Percentiles rank a stretch among this genome's conserved stretches.
Conservation (phyloP, 2,329 filamentous ascomycete species). For the Tolypocladium nubicola region DNA sequence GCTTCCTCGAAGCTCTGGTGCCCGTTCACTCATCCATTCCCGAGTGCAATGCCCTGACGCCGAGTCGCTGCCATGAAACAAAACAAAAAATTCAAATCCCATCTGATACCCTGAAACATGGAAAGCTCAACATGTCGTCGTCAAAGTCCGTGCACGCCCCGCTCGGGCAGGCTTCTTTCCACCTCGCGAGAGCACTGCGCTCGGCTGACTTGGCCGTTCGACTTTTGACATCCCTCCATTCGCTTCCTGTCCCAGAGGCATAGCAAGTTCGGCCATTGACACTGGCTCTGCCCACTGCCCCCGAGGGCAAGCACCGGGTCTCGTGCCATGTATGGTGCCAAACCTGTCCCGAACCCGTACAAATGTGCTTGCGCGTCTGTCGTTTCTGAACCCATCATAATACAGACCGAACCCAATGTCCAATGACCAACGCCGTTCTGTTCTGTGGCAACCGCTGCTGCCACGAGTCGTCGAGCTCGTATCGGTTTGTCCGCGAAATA, state of each 20-base stretch:
- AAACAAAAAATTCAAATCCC: neutral
- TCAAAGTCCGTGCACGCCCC: neutral
- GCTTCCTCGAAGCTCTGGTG: neutral
- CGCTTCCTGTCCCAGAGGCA: neutral
- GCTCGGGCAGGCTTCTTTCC: neutral
- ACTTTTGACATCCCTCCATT: neutral
- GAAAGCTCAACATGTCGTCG: neutral
- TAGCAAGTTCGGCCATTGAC: neutral
- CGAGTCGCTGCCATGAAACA: neutral
- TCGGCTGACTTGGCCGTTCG: neutral
- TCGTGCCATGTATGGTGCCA: neutral
- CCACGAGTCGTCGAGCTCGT: neutral
- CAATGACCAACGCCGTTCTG: neutral
- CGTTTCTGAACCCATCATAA: neutral
- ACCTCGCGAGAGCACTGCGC: neutral
- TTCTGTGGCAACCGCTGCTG: conserved; percentile 1
- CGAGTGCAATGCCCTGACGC: neutral
- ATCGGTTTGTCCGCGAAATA: neutral
- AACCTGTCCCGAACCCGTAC: neutral
- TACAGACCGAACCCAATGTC: neutral
- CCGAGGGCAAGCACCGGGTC: neutral
- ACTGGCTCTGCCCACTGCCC: neutral
- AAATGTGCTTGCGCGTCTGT: conserved; percentile 1
- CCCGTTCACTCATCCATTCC: neutral
- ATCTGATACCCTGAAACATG: conserved; percentile 1